Conservation (phyloP, 495 filamentous ascomycete species). For the Hyphodiscus hymeniophilus region DNA sequence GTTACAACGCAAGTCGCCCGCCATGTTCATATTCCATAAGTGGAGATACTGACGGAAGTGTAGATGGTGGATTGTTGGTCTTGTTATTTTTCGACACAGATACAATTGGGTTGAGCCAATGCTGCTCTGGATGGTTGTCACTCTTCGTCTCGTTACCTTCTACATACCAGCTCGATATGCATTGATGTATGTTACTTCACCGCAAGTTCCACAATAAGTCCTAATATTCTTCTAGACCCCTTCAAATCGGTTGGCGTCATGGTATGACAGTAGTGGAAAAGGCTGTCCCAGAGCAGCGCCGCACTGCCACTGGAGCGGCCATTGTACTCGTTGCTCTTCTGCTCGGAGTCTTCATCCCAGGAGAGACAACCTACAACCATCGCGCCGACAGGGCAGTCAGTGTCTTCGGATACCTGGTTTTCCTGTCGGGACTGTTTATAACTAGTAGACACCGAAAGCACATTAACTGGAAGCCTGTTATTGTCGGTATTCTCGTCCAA, state of each 20-base stretch:
- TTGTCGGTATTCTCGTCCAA: constrained; percentile 79
- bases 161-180: constrained; percentile 44
- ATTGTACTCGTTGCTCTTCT: constrained; percentile 61
- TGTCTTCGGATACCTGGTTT: constrained; percentile 70
- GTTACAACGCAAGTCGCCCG: no score
- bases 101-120: constrained; percentile 80
- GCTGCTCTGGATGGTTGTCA: constrained; percentile 69
- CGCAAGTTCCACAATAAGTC: constrained; percentile 24
- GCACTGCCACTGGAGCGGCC: constrained; percentile 48
- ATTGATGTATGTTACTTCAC: no score
- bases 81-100: constrained; percentile 64
- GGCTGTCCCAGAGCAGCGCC: constrained; percentile 54
- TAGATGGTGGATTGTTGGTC: constrained; percentile 84
- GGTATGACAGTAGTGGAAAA: constrained; percentile 34
- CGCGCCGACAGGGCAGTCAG: constrained; percentile 70
- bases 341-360: constrained; percentile 64
- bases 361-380: constrained; percentile 65
- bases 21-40: not conserved
- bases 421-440: constrained; percentile 54
- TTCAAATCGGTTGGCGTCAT: constrained; percentile 56
- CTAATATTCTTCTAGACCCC: constrained; percentile 53
- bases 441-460: constrained; percentile 64
- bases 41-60: not conserved
- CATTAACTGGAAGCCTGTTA: constrained; percentile 83
- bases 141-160: constrained; percentile 63